Percentiles rank a stretch among this genome's conserved stretches.
These are phyloP conservation scores for Durusdinium trenchii DNA, from an alignment of 73 alveolate species.

Conservation along the genomic window DNA sequence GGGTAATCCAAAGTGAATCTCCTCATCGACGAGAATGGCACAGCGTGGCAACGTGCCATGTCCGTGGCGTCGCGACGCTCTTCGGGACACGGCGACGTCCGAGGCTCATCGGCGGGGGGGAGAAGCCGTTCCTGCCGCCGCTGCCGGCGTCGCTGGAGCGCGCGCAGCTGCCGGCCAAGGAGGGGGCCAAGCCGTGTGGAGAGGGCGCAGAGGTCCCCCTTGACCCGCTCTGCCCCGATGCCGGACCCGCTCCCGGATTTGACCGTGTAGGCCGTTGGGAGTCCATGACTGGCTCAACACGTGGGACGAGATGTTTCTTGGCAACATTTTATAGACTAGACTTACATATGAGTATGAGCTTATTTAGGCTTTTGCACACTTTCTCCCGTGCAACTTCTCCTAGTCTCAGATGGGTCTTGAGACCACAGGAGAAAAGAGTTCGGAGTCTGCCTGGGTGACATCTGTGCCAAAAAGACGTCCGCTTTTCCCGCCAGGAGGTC, in stretches of 20 bases:
- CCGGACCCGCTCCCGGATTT: too few species aligned
- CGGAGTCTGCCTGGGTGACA: too few species aligned
- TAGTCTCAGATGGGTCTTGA: too few species aligned
- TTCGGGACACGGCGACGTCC: background rate
- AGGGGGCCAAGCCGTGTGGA: background rate
- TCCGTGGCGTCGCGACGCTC: background rate
- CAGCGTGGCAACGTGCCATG: background rate
- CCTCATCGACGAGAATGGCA: background rate
- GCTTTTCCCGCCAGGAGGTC: slow-evolving; percentile 74
- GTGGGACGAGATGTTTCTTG: too few species aligned
- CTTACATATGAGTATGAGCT: too few species aligned
- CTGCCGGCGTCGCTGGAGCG: slow-evolving; percentile 63
- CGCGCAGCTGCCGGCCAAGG: slow-evolving; percentile 57
- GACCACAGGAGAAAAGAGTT: too few species aligned
- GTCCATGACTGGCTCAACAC: too few species aligned
- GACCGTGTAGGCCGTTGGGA: too few species aligned
- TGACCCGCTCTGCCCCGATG: background rate
- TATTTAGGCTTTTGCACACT: too few species aligned
- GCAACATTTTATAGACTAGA: too few species aligned
- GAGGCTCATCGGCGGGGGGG: slow-evolving; percentile 94
- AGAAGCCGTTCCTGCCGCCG: slow-evolving; percentile 85
- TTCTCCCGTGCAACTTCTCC: too few species aligned
- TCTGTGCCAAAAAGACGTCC: too few species aligned
- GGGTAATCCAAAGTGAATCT: background rate
- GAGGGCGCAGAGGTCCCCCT: background rate